Base-by-base conservation (phyloP, 2,329 filamentous ascomycete genomes). In the Byssoonygena ceratinophila region DNA sequence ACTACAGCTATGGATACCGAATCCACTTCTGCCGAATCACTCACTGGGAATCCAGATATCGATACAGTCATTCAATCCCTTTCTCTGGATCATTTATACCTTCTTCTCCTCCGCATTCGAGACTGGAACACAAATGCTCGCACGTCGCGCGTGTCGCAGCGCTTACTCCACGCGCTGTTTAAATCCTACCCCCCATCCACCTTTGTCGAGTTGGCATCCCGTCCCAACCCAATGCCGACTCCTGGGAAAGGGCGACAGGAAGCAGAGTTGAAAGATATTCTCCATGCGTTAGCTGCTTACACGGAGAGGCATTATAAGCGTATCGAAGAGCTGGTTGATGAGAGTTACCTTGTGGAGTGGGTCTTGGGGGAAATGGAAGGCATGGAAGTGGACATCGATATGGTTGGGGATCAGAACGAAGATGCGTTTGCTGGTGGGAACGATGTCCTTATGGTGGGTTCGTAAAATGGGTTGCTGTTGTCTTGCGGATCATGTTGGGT, bases 101-200 rank as follows among this genome's bases (percentile, higher is more conserved):
- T 81, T 5, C 77, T 98, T 12, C 77, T 98, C 0, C 74, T 91
- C 34, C 78, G 92, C 54, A 71, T 96, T 41, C 79, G 94, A 43
- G 92, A 98, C 70, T 98, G 92, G 92, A 98, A 98, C 66, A 94
- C 92, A 3, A 97, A 97, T 61, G 89, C 88, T 0, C 79, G 87
- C 56, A 94, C 88, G 2, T 84, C 89, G 0, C 79, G 83, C 4
- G 82, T 97, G 1, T 86, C 92, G 0, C 92, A 98, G 69, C 81
- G 84, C 31, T 83, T 98, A 12, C 72, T 98, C 6, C 85, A 82
- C 73, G 81, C 85, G 1, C 65, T 98, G 6, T 81, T 95, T 48
- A 81, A 82, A 58, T 85, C 82, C 54, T 94, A 95, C 63, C 85
- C 89, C 1, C 85, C 87, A 1, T 80, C 81, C 46, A 81, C 84